Evolutionary conservation across 768 basidiomycete species (phyloP), one percentile per base, ranked within the genome.

Genomic region (Harrya chromipes): DNA sequence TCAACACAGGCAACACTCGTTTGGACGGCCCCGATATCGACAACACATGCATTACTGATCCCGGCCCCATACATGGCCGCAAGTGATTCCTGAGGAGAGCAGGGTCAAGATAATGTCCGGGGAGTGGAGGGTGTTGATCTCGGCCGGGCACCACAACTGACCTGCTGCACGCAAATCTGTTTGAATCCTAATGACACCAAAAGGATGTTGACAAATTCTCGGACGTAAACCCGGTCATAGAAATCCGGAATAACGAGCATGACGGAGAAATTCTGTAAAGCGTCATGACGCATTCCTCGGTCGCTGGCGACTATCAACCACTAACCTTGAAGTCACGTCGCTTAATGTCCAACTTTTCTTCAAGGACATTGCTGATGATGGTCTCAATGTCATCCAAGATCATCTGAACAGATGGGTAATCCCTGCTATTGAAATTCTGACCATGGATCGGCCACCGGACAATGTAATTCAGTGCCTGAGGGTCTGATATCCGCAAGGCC

Each of bases 61-160:
- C 95, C 95, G 7, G 95, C 94, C 19, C 94, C 94, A 64, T 94
- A 97, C 1, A 92, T 92, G 4, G 94, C 93, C 29, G 90, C 89
- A 35, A 95, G 74, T 4, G 92, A 87, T 75, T 97, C 94, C 91
- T 97, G 54, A 14, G 50, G 4, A 37, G 8, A 16, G 34, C 27
- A 27, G 8, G 12, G 19, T 14, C 27, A 40, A 16, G 14, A 46
- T 17, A 36, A 23, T 20, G 24, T 12, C 24, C 10, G 12, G n/a
- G n/a, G 23, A 21, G 29, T 16, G n/a, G 21, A 21, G 14, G 16
- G 8, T 20, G n/a, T 20, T 11, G 33, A 40, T 10, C 9, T 7
- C n/a, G 12, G 17, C 35, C 16, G 24, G 10, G 7, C 37, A 27
- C 12, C 4, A 42, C 4, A 7, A 50, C 50, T 46, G 11, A 87